phyloP scores from a whole-genome alignment of 805 yeast genomes.

The Saccharomycopsis guyanensis region DNA sequence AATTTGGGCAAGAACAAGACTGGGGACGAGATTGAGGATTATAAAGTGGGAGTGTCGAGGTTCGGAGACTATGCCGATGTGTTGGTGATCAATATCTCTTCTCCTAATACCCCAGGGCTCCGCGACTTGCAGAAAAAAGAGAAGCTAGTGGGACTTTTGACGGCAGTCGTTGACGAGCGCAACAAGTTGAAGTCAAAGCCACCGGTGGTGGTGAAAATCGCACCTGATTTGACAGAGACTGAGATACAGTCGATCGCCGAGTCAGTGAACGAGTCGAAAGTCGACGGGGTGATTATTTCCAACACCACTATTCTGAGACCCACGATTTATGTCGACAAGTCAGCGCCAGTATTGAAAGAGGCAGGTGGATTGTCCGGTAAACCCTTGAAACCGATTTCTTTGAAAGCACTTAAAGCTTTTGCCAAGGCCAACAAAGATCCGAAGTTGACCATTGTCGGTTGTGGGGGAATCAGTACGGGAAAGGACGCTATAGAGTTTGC shows the following conservation, averaged over 20 bases:
- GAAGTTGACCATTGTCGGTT: constrained; percentile 72
- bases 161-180: constrained; percentile 64
- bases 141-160: constrained; percentile 60
- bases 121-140: constrained; percentile 76
- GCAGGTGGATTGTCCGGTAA: constrained; percentile 90
- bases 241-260: constrained; percentile 79
- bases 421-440: constrained; percentile 65
- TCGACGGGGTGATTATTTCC: constrained; percentile 89
- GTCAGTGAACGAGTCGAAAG: constrained; percentile 65
- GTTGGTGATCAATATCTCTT: constrained; percentile 82
- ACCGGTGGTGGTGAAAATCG: constrained; percentile 83
- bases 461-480: constrained; percentile 90
- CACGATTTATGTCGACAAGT: constrained; percentile 41
- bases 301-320: constrained; percentile 92
- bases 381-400: constrained; percentile 75
- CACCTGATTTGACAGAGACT: constrained; percentile 81
- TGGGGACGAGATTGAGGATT: constrained; percentile 87
- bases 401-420: constrained; percentile 62
- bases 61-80: constrained; percentile 85
- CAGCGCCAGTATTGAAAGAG: constrained; percentile 40
- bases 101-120: constrained; percentile 95
- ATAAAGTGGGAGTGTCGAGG: constrained; percentile 72
- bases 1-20: constrained; percentile 89
- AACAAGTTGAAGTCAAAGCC: constrained; percentile 48
- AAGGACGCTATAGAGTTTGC: constrained; percentile 88